Conservation (phyloP, 768 basidiomycete species). For the Xerocomus brunneocitrinus region DNA sequence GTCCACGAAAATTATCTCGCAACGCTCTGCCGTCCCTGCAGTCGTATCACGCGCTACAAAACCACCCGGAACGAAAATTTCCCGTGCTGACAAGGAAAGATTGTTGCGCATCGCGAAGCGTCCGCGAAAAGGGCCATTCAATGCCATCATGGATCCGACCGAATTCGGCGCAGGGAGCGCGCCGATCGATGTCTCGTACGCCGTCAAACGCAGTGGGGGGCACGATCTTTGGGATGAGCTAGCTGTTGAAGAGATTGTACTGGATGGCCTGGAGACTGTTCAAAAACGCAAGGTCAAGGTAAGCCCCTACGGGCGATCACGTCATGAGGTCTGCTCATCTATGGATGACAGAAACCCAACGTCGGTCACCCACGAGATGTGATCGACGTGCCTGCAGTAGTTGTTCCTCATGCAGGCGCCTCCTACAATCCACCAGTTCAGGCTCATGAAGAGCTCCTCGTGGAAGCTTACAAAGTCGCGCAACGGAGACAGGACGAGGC, state of each 20-base stretch:
- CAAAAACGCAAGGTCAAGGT: conserved; percentile 53
- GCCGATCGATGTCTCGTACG: conserved; percentile 58
- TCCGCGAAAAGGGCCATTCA: conserved; percentile 67
- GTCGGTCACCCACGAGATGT: conserved; percentile 41
- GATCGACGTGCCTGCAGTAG: conserved; percentile 63
- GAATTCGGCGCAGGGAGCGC: conserved; percentile 66
- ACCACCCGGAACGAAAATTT: conserved; percentile 37
- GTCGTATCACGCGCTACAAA: conserved; percentile 52
- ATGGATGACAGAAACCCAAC: conserved; percentile 42
- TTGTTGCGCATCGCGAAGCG: conserved; percentile 74
- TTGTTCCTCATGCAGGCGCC: conserved; percentile 72
- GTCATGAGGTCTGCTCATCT: not conserved
- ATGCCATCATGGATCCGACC: conserved; percentile 62
- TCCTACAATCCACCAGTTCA: conserved; percentile 85
- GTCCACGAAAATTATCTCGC: conserved; percentile 74
- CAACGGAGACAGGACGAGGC: conserved; percentile 50
- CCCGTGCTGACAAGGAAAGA: conserved; percentile 66
- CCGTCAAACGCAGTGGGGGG: conserved; percentile 60
- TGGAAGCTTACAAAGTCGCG: conserved; percentile 64
- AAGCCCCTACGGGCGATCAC: not conserved
- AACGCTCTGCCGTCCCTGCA: conserved; percentile 86
- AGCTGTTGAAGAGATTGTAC: conserved; percentile 34
- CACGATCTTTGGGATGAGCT: conserved; percentile 59
- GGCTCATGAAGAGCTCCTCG: conserved; percentile 68
- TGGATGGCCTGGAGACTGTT: conserved; percentile 37